Percentiles rank a stretch among this genome's conserved stretches.
Conservation (phyloP, 2,329 filamentous ascomycete genomes). For the Penicillium carneum region DNA sequence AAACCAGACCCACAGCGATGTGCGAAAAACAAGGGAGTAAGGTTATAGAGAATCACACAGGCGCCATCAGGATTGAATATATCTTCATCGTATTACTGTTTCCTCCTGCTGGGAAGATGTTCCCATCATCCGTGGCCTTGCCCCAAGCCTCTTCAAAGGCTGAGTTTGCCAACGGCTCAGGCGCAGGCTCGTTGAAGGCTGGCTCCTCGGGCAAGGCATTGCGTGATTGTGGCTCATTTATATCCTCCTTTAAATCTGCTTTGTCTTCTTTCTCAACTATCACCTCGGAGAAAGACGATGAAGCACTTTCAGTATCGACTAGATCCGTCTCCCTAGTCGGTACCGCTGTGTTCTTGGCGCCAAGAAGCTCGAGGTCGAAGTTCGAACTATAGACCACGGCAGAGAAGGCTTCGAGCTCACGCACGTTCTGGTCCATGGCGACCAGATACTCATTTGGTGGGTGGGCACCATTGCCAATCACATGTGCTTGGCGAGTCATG, state of each 20-base stretch:
- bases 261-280: slow-evolving; percentile 32
- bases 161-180: slow-evolving; percentile 29
- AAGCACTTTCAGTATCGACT: slow-evolving; percentile 17
- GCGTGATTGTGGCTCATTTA: slow-evolving; percentile 5
- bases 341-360: slow-evolving; percentile 30
- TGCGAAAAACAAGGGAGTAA: slow-evolving; percentile 24
- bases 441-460: slow-evolving; percentile 56
- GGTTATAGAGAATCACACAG: slow-evolving; percentile 17
- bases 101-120: slow-evolving; percentile 18
- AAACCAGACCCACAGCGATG: background rate
- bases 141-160: slow-evolving; percentile 50
- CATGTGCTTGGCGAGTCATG: slow-evolving; percentile 87
- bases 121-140: slow-evolving; percentile 44
- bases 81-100: slow-evolving; percentile 1
- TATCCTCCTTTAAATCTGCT: slow-evolving; percentile 13
- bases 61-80: background rate
- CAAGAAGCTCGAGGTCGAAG: slow-evolving; percentile 49
- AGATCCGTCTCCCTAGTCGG: slow-evolving; percentile 6
- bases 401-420: slow-evolving; percentile 58
- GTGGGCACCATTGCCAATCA: slow-evolving; percentile 74
- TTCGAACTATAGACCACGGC: slow-evolving; percentile 60
- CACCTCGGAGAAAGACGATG: slow-evolving; percentile 32
- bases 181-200: background rate
- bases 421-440: slow-evolving; percentile 55
- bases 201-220: background rate